Percentiles rank a stretch among this genome's conserved stretches.
Conservation (phyloP, 1,284 basidiomycete species). For the Pseudozyma pruni region DNA sequence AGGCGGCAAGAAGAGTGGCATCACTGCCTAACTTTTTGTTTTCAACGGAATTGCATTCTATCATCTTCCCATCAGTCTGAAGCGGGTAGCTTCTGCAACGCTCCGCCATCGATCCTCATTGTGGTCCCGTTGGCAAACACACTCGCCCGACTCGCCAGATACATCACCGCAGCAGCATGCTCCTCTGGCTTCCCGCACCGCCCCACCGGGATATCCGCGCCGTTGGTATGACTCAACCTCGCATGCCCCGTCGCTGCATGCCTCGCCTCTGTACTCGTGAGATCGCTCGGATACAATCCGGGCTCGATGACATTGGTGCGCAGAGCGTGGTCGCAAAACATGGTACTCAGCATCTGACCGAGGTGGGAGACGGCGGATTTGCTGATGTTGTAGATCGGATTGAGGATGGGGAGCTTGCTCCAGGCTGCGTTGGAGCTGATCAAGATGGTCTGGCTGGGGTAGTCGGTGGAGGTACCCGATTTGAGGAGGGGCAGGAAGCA, state of each 20-base stretch:
- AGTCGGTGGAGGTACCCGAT: conserved; percentile 3
- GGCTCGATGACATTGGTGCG: conserved; percentile 46
- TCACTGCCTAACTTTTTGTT: conserved; percentile 10
- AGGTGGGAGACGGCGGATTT: conserved; percentile 47
- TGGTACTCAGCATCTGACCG: conserved; percentile 38
- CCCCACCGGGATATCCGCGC: conserved; percentile 48
- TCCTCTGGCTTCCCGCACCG: conserved; percentile 40
- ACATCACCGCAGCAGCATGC: conserved; percentile 37
- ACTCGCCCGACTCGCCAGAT: conserved; percentile 17
- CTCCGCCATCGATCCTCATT: conserved; percentile 45
- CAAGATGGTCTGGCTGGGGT: conserved; percentile 38
- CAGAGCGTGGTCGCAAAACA: conserved; percentile 32
- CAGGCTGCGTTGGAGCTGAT: conserved; percentile 48
- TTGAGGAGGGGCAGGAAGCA: conserved; percentile 43
- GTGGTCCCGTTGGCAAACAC: conserved; percentile 45
- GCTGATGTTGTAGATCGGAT: conserved; percentile 52
- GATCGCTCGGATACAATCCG: conserved; percentile 40
- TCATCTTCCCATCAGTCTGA: too few relatives aligned
- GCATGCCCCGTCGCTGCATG: conserved; percentile 25
- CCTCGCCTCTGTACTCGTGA: conserved; percentile 26
- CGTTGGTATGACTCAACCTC: conserved; percentile 41
- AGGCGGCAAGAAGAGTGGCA: conserved; percentile 16
- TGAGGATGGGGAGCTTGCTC: conserved; percentile 50
- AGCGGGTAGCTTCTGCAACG: conserved; percentile 43
- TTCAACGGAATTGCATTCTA: background rate